Conservation (phyloP, 75 land plant species). For the Cryptomeria japonica region DNA sequence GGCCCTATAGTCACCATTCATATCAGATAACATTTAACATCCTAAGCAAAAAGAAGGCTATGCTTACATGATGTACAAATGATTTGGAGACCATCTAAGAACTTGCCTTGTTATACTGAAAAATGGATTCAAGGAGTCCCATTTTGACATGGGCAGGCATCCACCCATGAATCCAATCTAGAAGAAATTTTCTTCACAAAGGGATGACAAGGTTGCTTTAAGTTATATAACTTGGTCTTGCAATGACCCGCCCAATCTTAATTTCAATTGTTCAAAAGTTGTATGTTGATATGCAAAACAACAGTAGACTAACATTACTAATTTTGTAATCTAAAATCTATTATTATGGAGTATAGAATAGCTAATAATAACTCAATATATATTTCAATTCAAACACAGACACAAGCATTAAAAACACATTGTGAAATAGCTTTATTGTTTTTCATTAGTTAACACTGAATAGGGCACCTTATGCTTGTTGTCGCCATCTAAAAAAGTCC, state of each 20-base stretch:
- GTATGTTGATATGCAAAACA: not conserved
- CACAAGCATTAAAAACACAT: not conserved
- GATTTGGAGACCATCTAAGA: not conserved
- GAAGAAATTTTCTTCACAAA: conserved; percentile 42
- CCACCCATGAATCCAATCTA: conserved; percentile 85
- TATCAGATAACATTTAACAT: not conserved
- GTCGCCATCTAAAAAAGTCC: not conserved
- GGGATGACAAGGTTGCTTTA: conserved; percentile 55
- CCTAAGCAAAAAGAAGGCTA: not conserved
- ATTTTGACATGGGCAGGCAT: conserved; percentile 76
- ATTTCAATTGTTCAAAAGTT: conserved; percentile 64
- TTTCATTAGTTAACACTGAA: not conserved
- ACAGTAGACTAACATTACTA: not conserved
- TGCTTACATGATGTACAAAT: not conserved
- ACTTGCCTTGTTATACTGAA: conserved; percentile 72
- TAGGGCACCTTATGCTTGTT: not conserved
- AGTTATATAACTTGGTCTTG: conserved; percentile 83
- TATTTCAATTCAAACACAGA: not conserved
- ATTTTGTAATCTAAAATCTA: not conserved
- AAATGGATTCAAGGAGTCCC: conserved; percentile 73
- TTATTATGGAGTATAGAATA: not conserved
- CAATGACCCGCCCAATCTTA: conserved; percentile 91
- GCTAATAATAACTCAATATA: not conserved
- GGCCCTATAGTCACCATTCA: conserved; percentile 23
- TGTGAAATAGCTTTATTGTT: not conserved